phyloP scores from a whole-genome alignment of 1,139 yeast genomes.

The Hyphopichia fennica region DNA sequence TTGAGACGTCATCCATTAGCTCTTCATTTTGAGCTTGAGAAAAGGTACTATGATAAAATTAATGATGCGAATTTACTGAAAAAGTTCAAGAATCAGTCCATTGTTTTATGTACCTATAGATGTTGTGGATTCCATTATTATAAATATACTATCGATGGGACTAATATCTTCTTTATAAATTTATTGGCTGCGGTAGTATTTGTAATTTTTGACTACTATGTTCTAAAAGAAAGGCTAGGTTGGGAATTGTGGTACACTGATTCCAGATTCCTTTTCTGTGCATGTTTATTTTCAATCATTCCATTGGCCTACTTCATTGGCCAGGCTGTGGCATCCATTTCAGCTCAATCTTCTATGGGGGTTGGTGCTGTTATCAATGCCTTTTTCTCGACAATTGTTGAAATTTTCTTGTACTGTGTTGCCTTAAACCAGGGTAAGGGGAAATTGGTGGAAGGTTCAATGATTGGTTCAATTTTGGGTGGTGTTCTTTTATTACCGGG shows the following conservation, averaged over 20 bases:
- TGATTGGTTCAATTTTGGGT: constrained; percentile 91
- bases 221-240: constrained; percentile 54
- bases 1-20: constrained; percentile 91
- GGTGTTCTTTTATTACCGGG: constrained; percentile 93
- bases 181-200: constrained; percentile 76
- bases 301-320: constrained; percentile 98
- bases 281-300: constrained; percentile 80
- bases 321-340: constrained; percentile 97
- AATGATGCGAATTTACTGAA: constrained; percentile 19
- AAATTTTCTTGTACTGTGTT: constrained; percentile 86
- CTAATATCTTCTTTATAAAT: constrained; percentile 89
- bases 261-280: constrained; percentile 62
- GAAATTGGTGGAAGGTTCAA: constrained; percentile 92
- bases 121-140: constrained; percentile 91
- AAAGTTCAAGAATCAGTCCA: constrained; percentile 38
- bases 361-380: constrained; percentile 98
- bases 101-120: constrained; percentile 80
- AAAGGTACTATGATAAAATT: constrained; percentile 41
- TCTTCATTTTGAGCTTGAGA: constrained; percentile 64
- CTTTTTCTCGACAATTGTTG: constrained; percentile 93
- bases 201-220: constrained; percentile 76
- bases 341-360: constrained; percentile 99
- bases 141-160: constrained; percentile 94
- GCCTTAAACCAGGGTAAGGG: constrained; percentile 88
- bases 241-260: constrained; percentile 56